A percentile compares a stretch with the other conserved stretches of the same genome.
Conservation (phyloP, 352 stramenopile genomes). For the Phytopythium mirpurense region DNA sequence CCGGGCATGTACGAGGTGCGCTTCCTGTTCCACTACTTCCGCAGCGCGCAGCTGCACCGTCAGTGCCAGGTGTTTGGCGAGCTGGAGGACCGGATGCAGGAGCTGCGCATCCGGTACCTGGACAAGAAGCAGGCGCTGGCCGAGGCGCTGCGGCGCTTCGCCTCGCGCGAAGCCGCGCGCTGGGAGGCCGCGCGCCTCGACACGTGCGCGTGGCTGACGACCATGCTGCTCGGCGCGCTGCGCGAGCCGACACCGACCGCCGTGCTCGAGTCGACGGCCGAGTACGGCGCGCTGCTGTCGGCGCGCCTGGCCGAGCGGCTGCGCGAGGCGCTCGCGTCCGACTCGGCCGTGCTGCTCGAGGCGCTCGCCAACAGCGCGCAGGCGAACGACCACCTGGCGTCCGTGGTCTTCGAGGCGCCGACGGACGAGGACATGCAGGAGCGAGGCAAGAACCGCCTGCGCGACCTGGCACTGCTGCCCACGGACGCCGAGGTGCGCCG, state of each 20-base stretch:
- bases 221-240: slow-evolving; percentile 44
- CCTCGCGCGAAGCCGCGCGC: slow-evolving; percentile 19
- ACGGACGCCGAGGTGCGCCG: slow-evolving; percentile 23
- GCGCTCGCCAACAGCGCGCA: slow-evolving; percentile 34
- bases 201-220: slow-evolving; percentile 37
- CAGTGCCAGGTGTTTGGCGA: slow-evolving; percentile 53
- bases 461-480: slow-evolving; percentile 28
- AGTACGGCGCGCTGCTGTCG: slow-evolving; percentile 34
- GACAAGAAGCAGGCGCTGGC: slow-evolving; percentile 40
- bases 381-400: slow-evolving; percentile 35
- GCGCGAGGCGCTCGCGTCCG: slow-evolving; percentile 20
- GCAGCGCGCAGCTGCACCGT: slow-evolving; percentile 44
- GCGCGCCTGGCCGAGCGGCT: slow-evolving; percentile 32
- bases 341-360: slow-evolving; percentile 34
- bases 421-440: slow-evolving; percentile 42
- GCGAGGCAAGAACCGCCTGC: slow-evolving; percentile 12
- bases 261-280: slow-evolving; percentile 27
- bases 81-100: slow-evolving; percentile 61
- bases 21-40: slow-evolving; percentile 65
- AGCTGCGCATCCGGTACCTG: slow-evolving; percentile 45
- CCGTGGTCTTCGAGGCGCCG: slow-evolving; percentile 39
- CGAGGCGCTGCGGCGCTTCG: slow-evolving; percentile 40
- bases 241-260: slow-evolving; percentile 22
- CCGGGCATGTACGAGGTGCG: slow-evolving; percentile 58
- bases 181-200: slow-evolving; percentile 42